phyloP scores from a whole-genome alignment of 331 rosid species.

The Erythrophleum ivorense region DNA sequence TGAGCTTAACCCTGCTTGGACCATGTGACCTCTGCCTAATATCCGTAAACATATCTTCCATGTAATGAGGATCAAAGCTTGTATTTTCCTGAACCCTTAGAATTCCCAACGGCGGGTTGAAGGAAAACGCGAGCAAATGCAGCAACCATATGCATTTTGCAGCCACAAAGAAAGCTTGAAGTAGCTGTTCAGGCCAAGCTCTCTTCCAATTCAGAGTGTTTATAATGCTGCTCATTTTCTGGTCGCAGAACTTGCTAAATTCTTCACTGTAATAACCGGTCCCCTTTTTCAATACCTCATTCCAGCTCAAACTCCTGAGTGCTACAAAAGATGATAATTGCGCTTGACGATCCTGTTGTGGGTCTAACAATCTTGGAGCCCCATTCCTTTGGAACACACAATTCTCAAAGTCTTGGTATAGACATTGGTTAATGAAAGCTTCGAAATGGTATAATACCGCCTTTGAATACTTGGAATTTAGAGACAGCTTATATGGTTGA shows the following conservation, averaged over 20 bases:
- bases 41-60: constrained; percentile 83
- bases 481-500: constrained; percentile 76
- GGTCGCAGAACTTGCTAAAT: constrained; percentile 93
- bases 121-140: constrained; percentile 93
- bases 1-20: constrained; percentile 78
- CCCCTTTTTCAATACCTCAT: constrained; percentile 88
- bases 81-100: constrained; percentile 86
- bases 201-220: constrained; percentile 77
- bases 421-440: constrained; percentile 77
- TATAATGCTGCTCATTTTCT: constrained; percentile 85
- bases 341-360: constrained; percentile 63
- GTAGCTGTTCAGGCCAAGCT: constrained; percentile 93
- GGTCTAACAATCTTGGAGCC: constrained; percentile 70
- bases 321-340: constrained; percentile 82
- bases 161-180: constrained; percentile 91
- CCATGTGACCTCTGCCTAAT: constrained; percentile 64
- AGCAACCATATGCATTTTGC: constrained; percentile 94
- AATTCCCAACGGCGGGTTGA: constrained; percentile 71
- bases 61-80: constrained; percentile 78
- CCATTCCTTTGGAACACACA: constrained; percentile 82
- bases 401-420: constrained; percentile 91
- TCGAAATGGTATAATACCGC: constrained; percentile 86
- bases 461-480: constrained; percentile 78
- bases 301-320: constrained; percentile 91
- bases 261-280: constrained; percentile 91